Evolutionary conservation across 331 rosid species (phyloP), one percentile per base, ranked within the genome.

Genomic region (Phaseolus coccineus): DNA sequence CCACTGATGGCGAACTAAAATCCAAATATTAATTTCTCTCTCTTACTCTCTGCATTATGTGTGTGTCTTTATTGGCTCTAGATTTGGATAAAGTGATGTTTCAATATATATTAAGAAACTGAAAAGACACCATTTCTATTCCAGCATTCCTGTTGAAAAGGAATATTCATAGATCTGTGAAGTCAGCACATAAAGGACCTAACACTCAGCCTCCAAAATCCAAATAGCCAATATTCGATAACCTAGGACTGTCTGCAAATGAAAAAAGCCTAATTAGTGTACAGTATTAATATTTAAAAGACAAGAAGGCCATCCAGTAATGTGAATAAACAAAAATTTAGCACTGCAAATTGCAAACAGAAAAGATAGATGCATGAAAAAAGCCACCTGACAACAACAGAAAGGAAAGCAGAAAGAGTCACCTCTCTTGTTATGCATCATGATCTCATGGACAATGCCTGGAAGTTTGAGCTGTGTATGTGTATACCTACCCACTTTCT

Each of bases 131-230:
- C 71, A 80, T 80, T 74, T 46, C 19, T 19, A 74, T 58, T 78
- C 15, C 16, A 80, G 80, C 47, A 71, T 76, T 71, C 77, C 69
- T 78, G 78, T 48, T 40, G 80, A 69, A 76, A 74, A 74, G 37
- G 86, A 85, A 92, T 79, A 85, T 67, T 87, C 89, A 82, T 83
- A 77, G 89, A 92, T 92, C 94, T 85, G 75, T 58, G 71, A 55
- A 44, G 74, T 84, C 74, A 80, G 73, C 84, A 85, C 50, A 44
- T 62, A 77, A 77, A 66, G 74, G 61, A 77, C 64, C 83, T 62
- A 56, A 39, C 64, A 51, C 51, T 46, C 4, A 55, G 28, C 76
- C 79, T 63, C 68, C 78, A 80, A 71, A 82, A 65, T 63, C 68
- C 76, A 80, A 71, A 82, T 71, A 75, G 44, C 57, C 55, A 37